Conservation (phyloP, 192 early-diverging fungal genomes). For the Podochytrium sp. region DNA sequence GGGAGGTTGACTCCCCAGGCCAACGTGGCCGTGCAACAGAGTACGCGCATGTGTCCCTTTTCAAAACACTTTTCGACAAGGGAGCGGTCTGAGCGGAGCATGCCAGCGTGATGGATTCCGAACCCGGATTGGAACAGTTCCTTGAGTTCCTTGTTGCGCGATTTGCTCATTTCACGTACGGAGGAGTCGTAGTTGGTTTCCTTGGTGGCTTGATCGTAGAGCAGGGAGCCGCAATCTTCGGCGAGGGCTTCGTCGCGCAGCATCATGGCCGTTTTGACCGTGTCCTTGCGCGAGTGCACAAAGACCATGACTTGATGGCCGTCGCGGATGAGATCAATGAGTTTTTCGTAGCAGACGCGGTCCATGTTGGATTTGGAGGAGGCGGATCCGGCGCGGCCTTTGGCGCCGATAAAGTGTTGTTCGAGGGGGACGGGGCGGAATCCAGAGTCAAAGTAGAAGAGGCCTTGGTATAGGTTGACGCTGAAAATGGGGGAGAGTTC, state of each 20-base stretch:
- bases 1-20: constrained; percentile 99
- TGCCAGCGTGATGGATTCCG: constrained; percentile 95
- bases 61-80: constrained; percentile 90
- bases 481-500: constrained; percentile 32
- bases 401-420: constrained; percentile 93
- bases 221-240: constrained; percentile 56
- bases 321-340: constrained; percentile 64
- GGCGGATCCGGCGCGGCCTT: constrained; percentile 79
- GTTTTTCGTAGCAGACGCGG: constrained; percentile 83
- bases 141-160: constrained; percentile 82
- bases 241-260: constrained; percentile 72
- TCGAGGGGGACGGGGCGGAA: constrained; percentile 95
- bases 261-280: constrained; percentile 89
- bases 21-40: constrained; percentile 97
- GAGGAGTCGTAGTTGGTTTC: constrained; percentile 54
- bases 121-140: constrained; percentile 86
- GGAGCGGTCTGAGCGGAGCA: constrained; percentile 85
- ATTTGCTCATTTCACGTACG: constrained; percentile 69
- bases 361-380: constrained; percentile 74
- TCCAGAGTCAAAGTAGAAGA: constrained; percentile 96
- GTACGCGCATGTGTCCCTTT: constrained; percentile 78
- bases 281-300: constrained; percentile 98
- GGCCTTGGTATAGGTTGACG: constrained; percentile 89
- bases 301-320: constrained; percentile 99
- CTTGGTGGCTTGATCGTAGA: constrained; percentile 64